These are phyloP conservation scores for Chimonanthus praecox DNA, from an alignment of 164 flowering plant genomes.

Conservation along the genomic window DNA sequence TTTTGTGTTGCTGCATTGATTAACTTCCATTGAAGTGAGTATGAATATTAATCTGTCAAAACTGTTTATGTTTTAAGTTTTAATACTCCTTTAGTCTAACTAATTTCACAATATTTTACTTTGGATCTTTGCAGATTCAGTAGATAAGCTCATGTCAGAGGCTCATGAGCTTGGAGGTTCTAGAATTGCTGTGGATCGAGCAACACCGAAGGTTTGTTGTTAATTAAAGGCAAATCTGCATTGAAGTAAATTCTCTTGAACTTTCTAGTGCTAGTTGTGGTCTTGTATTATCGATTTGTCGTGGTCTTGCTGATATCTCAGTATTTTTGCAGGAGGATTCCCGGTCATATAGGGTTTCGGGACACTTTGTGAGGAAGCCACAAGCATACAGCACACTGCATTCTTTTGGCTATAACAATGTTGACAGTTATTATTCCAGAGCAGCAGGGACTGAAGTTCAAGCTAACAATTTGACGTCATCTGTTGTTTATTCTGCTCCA, in stretches of 20 bases:
- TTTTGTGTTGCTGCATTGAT: background rate
- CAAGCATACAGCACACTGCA: background rate
- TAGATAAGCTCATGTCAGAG: constrained; percentile 21
- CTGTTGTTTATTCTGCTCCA: constrained; percentile 5
- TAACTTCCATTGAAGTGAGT: background rate
- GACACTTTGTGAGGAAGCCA: constrained; percentile 9
- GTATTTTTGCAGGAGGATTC: constrained; percentile 16
- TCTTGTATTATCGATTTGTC: background rate
- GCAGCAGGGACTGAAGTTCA: constrained; percentile 4
- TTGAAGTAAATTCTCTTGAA: background rate
- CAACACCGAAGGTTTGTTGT: constrained; percentile 17
- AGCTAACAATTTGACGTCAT: constrained; percentile 2
- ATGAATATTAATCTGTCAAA: background rate
- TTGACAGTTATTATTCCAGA: constrained; percentile 7
- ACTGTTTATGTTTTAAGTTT: background rate
- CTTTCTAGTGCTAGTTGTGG: background rate
- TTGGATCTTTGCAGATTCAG: constrained; percentile 13
- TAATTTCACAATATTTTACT: background rate
- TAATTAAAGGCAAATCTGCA: background rate
- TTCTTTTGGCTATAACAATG: constrained; percentile 2
- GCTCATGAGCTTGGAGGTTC: constrained; percentile 22
- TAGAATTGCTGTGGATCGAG: constrained; percentile 20
- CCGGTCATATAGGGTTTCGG: constrained; percentile 12
- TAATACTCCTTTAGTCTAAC: background rate
- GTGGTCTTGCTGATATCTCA: background rate